A percentile compares a stretch with the other conserved stretches of the same genome.
Evolutionary conservation across 345 rosid species (phyloP).

Genomic region (Eutrema japonicum): DNA sequence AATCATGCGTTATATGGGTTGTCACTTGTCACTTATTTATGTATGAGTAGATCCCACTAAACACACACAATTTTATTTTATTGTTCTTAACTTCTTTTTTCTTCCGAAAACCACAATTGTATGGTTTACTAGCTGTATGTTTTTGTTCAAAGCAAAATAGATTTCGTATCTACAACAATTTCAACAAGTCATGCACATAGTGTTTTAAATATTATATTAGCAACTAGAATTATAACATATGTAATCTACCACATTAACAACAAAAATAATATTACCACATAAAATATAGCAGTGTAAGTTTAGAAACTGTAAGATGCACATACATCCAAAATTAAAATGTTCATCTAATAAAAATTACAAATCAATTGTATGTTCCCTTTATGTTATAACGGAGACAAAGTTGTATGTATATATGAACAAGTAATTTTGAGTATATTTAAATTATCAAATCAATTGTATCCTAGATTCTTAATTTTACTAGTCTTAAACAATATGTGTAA

Average conservation of each 20-base stretch:
- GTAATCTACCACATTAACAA: not conserved
- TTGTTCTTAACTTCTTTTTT: too few species aligned
- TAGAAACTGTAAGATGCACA: not conserved
- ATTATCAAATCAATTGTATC: not conserved
- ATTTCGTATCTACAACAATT: not conserved
- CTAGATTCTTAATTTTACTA: too few species aligned
- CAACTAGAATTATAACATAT: not conserved
- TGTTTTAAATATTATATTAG: not conserved
- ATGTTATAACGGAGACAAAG: not conserved
- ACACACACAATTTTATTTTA: constrained; percentile 1
- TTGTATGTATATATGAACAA: not conserved
- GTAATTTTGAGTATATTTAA: not conserved
- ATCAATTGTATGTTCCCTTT: not conserved
- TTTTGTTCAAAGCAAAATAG: not conserved
- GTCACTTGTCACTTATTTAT: constrained; percentile 1
- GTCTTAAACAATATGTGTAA: not conserved
- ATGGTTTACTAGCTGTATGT: constrained; percentile 15
- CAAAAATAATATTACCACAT: too few species aligned
- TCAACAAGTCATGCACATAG: constrained; percentile 23
- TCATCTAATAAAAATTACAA: not conserved
- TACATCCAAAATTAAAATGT: not conserved
- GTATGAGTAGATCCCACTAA: not conserved
- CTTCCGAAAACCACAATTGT: not conserved
- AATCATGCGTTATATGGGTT: constrained; percentile 27
- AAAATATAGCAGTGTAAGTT: not conserved